Percentiles rank a stretch among this genome's conserved stretches.
Conservation (phyloP, 495 filamentous ascomycete species). For the Penicillium coffeae region DNA sequence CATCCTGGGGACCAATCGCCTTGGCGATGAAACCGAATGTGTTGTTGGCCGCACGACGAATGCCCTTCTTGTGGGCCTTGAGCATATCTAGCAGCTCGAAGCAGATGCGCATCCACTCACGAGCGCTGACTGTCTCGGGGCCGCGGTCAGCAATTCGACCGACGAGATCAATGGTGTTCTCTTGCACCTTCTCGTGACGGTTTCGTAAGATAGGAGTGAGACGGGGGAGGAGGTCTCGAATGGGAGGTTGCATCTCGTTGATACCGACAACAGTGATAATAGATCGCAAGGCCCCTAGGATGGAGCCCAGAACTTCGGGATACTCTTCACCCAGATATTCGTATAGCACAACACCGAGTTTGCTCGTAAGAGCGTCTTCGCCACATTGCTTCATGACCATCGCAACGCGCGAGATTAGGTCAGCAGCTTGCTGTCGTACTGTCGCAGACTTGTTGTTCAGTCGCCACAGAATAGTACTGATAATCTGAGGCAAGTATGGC, state of each 20-base stretch:
- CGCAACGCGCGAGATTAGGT: constrained; percentile 93
- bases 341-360: constrained; percentile 93
- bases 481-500: constrained; percentile 93
- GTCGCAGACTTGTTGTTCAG: constrained; percentile 96
- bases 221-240: constrained; percentile 91
- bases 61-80: constrained; percentile 99
- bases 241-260: constrained; percentile 98
- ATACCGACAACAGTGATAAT: constrained; percentile 99
- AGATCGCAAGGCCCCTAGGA: constrained; percentile 87
- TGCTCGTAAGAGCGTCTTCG: constrained; percentile 92
- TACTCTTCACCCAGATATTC: constrained; percentile 99
- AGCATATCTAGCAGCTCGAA: constrained; percentile 99
- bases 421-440: constrained; percentile 94
- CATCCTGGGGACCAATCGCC: constrained; percentile 97
- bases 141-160: constrained; percentile 98
- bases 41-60: constrained; percentile 97
- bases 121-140: constrained; percentile 89
- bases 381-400: constrained; percentile 99
- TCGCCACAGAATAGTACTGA: constrained; percentile 93
- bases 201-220: constrained; percentile 96
- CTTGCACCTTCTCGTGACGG: constrained; percentile 98
- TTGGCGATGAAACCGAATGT: constrained; percentile 99
- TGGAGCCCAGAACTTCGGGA: constrained; percentile 95
- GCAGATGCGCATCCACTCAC: constrained; percentile 99
- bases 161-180: constrained; percentile 99